Percentiles rank a stretch among this genome's conserved stretches.
These are phyloP conservation scores for Pascua guehoae DNA, from an alignment of 1,284 basidiomycete genomes.

Conservation along the genomic window DNA sequence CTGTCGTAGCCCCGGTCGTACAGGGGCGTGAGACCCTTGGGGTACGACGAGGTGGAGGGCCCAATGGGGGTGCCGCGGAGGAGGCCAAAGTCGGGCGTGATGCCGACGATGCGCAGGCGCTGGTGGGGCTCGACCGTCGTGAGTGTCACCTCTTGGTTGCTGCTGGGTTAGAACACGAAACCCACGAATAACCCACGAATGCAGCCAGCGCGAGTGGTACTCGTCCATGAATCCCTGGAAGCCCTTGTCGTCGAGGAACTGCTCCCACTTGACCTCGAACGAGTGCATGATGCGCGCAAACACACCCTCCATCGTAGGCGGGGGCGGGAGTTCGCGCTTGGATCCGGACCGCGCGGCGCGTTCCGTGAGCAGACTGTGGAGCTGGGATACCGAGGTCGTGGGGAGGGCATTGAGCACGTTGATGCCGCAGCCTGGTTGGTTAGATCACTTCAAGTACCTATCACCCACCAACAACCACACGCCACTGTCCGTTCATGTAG, in stretches of 20 bases:
- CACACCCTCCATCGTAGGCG: conserved; percentile 68
- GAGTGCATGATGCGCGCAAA: conserved; percentile 71
- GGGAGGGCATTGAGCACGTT: conserved; percentile 83
- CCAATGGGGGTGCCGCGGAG: conserved; percentile 71
- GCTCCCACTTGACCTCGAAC: conserved; percentile 75
- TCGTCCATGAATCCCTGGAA: conserved; percentile 73
- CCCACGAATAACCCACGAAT: conserved; percentile 62
- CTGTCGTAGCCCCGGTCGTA: conserved; percentile 35
- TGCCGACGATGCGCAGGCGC: conserved; percentile 73
- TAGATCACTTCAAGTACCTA: not conserved
- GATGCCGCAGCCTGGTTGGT: conserved; percentile 71
- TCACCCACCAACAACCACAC: conserved; percentile 71
- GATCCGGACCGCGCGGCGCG: conserved; percentile 10
- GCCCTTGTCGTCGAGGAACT: conserved; percentile 62
- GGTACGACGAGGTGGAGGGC: conserved; percentile 4
- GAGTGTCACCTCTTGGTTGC: conserved; percentile 78
- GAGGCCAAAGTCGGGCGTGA: conserved; percentile 82
- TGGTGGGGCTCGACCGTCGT: conserved; percentile 69
- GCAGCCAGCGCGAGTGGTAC: conserved; percentile 80
- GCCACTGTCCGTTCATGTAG: conserved; percentile 67
- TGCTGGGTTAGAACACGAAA: conserved; percentile 40
- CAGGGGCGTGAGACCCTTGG: conserved; percentile 43
- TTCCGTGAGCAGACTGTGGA: conserved; percentile 50
- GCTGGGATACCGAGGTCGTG: conserved; percentile 73
- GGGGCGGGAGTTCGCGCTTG: conserved; percentile 37